phyloP scores from a whole-genome alignment of 2,329 filamentous ascomycete genomes.

The Didymosphaeria variabile region DNA sequence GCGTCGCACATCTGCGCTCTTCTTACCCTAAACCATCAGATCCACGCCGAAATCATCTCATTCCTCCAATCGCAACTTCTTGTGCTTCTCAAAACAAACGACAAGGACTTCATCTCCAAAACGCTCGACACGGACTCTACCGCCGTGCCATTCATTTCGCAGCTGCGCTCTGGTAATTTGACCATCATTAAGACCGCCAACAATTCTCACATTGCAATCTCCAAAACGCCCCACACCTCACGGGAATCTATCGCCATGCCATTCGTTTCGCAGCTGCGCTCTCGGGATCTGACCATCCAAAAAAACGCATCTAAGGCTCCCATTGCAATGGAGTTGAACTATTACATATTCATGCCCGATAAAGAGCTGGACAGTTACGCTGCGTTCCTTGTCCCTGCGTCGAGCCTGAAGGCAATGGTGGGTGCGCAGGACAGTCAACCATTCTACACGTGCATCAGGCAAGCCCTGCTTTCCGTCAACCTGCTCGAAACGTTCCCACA shows the following conservation, averaged over 20 bases:
- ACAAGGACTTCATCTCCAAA: neutral
- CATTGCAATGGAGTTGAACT: slow-evolving; percentile 16
- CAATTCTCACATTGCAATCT: slow-evolving; percentile 14
- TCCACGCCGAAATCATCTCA: slow-evolving; percentile 8
- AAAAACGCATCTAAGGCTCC: slow-evolving; percentile 13
- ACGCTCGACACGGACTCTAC: neutral
- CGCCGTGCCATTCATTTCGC: slow-evolving; percentile 13
- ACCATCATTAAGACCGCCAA: slow-evolving; percentile 1
- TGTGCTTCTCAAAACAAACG: slow-evolving; percentile 18
- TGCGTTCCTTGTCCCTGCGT: slow-evolving; percentile 14
- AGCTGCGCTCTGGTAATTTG: slow-evolving; percentile 11
- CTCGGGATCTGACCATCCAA: neutral
- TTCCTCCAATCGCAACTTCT: slow-evolving; percentile 14
- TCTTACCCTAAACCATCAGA: slow-evolving; percentile 14
- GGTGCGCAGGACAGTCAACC: neutral
- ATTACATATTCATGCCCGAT: slow-evolving; percentile 7
- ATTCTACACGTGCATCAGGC: neutral
- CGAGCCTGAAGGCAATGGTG: slow-evolving; percentile 1
- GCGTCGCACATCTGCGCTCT: slow-evolving; percentile 16
- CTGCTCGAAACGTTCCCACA: slow-evolving; percentile 11
- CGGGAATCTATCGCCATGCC: neutral
- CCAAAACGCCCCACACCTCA: too few species aligned
- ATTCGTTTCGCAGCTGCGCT: slow-evolving; percentile 17
- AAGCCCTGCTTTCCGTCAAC: slow-evolving; percentile 8
- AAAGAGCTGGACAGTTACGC: neutral